Evolutionary conservation across 2,329 filamentous ascomycete genomes (phyloP).

Genomic region (Penicillium vulpinum): DNA sequence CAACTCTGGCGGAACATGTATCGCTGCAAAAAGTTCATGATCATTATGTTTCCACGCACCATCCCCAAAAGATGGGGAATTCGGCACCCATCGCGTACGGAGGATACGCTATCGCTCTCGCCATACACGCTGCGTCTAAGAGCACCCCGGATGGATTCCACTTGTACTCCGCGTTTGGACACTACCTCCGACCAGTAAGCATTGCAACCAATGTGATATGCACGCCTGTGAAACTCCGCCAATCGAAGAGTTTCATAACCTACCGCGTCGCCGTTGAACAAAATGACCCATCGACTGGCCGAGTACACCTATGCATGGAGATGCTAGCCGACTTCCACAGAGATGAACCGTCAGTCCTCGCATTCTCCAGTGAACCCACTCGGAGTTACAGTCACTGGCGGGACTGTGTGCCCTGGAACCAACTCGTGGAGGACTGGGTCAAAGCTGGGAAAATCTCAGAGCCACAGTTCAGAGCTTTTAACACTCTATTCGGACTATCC

Average conservation of each 20-base stretch:
- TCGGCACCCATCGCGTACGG: background rate
- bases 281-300: background rate
- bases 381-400: background rate
- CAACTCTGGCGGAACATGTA: background rate
- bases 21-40: background rate
- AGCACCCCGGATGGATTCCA: background rate
- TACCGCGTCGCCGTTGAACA: background rate
- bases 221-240: background rate
- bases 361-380: background rate
- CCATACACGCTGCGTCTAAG: background rate
- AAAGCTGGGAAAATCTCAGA: background rate
- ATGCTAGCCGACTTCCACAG: background rate
- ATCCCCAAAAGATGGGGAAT: background rate
- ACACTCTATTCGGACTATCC: background rate
- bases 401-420: background rate
- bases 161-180: background rate
- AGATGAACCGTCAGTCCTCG: background rate
- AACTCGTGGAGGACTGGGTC: background rate
- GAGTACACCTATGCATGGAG: background rate
- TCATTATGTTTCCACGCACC: background rate
- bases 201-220: background rate
- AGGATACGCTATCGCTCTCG: background rate
- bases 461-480: background rate
- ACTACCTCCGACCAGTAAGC: background rate
- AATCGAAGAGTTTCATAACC: background rate